Evolutionary conservation across 2,329 filamentous ascomycete genomes (phyloP).

Genomic region (Trichoderma simmonsii): DNA sequence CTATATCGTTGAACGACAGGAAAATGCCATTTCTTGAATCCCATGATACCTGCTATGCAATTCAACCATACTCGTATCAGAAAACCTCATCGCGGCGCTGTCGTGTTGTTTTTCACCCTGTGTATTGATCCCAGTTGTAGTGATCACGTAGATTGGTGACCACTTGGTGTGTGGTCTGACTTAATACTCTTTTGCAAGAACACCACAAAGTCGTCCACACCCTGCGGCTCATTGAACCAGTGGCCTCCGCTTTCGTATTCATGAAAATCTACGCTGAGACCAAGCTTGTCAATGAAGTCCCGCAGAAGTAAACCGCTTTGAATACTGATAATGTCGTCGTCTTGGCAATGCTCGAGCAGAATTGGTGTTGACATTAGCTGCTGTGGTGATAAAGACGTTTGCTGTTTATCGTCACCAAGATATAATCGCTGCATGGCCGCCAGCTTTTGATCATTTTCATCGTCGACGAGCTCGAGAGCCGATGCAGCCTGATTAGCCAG

Average conservation of each 20-base stretch:
- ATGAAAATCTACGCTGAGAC: not conserved
- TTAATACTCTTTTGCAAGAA: not conserved
- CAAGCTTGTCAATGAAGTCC: not conserved
- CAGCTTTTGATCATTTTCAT: not conserved
- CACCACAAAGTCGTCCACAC: not conserved
- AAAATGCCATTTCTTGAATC: not conserved
- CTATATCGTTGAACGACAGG: not conserved
- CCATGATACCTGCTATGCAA: not conserved
- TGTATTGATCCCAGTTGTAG: not conserved
- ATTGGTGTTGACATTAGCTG: not conserved
- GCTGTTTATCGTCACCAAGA: not conserved
- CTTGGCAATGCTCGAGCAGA: not conserved
- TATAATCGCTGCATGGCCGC: not conserved
- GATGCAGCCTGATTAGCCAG: not conserved
- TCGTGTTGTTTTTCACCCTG: rapidly evolving
- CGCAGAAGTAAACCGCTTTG: not conserved
- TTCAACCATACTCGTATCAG: not conserved
- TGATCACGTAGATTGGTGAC: not conserved
- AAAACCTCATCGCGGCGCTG: not conserved
- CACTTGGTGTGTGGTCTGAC: not conserved
- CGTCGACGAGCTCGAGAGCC: not conserved
- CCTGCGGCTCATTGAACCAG: not conserved
- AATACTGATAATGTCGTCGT: not conserved
- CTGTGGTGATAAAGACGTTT: not conserved
- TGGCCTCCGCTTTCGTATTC: not conserved